These are phyloP conservation scores for Candida anglica DNA, from an alignment of 805 yeast genomes.

Conservation along the genomic window DNA sequence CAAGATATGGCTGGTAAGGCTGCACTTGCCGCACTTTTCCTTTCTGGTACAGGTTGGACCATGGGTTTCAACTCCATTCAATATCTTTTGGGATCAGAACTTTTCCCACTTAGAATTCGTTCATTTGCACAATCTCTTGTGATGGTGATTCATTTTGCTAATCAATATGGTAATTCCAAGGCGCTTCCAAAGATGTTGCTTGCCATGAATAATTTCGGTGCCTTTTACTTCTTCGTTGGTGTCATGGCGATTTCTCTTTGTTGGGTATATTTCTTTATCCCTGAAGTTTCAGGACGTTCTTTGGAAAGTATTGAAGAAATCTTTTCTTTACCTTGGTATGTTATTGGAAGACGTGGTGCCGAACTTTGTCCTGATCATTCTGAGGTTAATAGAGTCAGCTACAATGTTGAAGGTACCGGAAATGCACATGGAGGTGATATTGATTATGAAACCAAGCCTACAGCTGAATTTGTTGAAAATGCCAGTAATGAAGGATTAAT, in stretches of 20 bases:
- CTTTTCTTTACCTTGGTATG: constrained; percentile 54
- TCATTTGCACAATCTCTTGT: constrained; percentile 46
- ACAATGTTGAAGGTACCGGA: constrained; percentile 5
- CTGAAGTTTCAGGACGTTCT: constrained; percentile 48
- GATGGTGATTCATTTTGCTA: constrained; percentile 54
- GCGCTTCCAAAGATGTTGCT: constrained; percentile 51
- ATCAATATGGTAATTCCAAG: constrained; percentile 55
- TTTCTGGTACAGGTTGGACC: constrained; percentile 56
- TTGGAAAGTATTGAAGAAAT: constrained; percentile 51
- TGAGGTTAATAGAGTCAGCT: constrained; percentile 28
- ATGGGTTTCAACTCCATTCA: constrained; percentile 57
- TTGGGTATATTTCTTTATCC: constrained; percentile 48
- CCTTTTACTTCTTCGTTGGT: constrained; percentile 49
- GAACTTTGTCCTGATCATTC: constrained; percentile 50
- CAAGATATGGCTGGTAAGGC: constrained; percentile 37
- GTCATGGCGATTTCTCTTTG: constrained; percentile 38
- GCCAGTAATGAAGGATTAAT: no score
- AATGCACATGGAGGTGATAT: constrained; percentile 4
- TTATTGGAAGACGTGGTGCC: constrained; percentile 53
- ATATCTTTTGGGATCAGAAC: constrained; percentile 52
- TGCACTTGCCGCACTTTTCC: constrained; percentile 48
- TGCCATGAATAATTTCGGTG: constrained; percentile 43
- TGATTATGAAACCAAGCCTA: constrained; percentile 1
- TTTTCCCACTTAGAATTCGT: constrained; percentile 49
- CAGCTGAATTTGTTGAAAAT: constrained; percentile 5